These are phyloP conservation scores for Medicago lupulina DNA, from an alignment of 306 rosid species.

Conservation along the genomic window DNA sequence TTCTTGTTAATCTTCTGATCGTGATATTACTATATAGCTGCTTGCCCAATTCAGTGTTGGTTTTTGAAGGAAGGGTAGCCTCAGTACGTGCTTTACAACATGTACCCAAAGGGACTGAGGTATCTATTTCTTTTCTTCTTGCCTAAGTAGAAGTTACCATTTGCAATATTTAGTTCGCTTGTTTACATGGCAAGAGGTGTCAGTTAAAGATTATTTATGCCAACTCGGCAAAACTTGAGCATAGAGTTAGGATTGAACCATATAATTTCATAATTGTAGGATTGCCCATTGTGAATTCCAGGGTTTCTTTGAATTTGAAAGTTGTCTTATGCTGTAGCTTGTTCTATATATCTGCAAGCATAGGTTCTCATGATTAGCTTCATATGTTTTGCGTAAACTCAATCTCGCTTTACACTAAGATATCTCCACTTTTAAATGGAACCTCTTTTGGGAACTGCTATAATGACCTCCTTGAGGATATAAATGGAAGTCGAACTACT, in stretches of 20 bases:
- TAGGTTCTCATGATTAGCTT: conserved; percentile 5
- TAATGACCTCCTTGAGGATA: neutral
- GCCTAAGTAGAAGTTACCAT: conserved; percentile 9
- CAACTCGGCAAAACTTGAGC: conserved; percentile 16
- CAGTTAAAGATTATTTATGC: conserved; percentile 26
- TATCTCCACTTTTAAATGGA: conserved; percentile 9
- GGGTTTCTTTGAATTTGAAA: neutral
- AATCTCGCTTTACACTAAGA: neutral
- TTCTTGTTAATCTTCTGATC: conserved; percentile 46
- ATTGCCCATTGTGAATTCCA: neutral
- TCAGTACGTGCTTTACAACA: conserved; percentile 80
- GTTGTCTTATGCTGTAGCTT: too few relatives aligned
- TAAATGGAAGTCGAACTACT: neutral
- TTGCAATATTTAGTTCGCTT: conserved; percentile 19
- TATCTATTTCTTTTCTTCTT: conserved; percentile 37
- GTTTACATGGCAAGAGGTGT: conserved; percentile 34
- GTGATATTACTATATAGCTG: conserved; percentile 57
- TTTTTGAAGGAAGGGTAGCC: conserved; percentile 83
- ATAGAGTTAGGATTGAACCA: neutral
- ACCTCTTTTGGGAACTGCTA: neutral
- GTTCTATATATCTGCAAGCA: neutral
- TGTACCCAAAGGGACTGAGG: conserved; percentile 80
- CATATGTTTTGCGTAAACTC: conserved; percentile 16
- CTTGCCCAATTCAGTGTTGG: conserved; percentile 81
- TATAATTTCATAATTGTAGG: neutral